Evolutionary conservation across 164 flowering plant species (phyloP).

Genomic region (Liquidambar formosana): DNA sequence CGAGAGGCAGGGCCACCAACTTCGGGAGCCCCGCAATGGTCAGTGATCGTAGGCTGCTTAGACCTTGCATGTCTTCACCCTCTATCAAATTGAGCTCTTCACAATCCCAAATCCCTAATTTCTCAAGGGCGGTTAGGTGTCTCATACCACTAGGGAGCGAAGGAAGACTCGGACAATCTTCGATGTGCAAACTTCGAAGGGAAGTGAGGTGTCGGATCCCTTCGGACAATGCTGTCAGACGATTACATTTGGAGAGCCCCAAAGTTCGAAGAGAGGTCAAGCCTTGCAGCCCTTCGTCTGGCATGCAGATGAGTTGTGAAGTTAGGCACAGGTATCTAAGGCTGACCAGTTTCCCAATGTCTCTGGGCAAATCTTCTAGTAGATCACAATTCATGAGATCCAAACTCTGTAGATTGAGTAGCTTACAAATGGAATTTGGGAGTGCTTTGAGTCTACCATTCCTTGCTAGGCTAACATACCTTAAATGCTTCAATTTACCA

Average conservation of each 20-base stretch:
- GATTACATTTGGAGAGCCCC: too few species aligned
- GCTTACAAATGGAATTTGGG: not conserved
- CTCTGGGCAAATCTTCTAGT: not conserved
- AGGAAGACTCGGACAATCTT: conserved; percentile 9
- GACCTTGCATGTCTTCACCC: conserved; percentile 10
- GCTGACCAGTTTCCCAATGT: not conserved
- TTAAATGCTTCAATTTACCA: not conserved
- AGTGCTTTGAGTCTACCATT: not conserved
- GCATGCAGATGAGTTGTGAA: too few species aligned
- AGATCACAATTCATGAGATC: not conserved
- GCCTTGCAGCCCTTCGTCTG: too few species aligned
- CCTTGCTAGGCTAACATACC: not conserved
- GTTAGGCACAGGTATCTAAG: too few species aligned
- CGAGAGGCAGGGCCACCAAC: conserved; percentile 4
- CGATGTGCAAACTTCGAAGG: conserved; percentile 4
- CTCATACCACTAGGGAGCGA: conserved; percentile 2
- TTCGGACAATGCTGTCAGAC: too few species aligned
- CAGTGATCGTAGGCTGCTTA: conserved; percentile 8
- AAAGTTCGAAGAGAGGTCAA: too few species aligned
- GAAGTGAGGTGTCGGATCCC: not conserved
- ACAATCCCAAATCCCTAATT: conserved; percentile 17
- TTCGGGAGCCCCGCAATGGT: conserved; percentile 14
- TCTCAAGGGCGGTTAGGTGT: conserved; percentile 8
- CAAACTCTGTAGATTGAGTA: not conserved
- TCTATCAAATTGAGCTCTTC: conserved; percentile 14